Conservation (phyloP, 371 early-diverging fungal genomes). For the Mucor circinelloides region DNA sequence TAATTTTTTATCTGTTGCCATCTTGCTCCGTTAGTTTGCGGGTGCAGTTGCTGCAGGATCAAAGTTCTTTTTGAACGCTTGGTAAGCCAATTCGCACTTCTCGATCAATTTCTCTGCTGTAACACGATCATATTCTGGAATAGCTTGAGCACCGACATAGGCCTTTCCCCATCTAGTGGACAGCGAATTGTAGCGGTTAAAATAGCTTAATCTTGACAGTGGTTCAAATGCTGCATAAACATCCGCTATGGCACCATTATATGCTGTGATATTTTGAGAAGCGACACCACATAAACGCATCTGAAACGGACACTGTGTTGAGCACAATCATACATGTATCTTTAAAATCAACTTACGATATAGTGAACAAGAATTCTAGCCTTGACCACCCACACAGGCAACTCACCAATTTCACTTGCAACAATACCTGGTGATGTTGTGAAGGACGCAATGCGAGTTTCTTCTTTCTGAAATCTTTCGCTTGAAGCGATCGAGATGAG, state of each 20-base stretch:
- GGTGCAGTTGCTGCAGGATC: background rate
- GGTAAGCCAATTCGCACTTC: conserved; percentile 40
- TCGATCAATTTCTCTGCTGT: conserved; percentile 34
- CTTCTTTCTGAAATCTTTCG: conserved; percentile 38
- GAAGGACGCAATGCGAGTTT: conserved; percentile 41
- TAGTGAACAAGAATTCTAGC: conserved; percentile 50
- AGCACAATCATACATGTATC: conserved; percentile 4
- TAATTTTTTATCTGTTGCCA: background rate
- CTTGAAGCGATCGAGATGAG: conserved; percentile 59
- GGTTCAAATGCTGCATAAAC: conserved; percentile 55
- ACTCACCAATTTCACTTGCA: conserved; percentile 61
- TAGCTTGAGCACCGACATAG: conserved; percentile 37
- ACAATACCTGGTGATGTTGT: conserved; percentile 78
- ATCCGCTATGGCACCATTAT: conserved; percentile 57
- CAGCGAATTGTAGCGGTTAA: conserved; percentile 48
- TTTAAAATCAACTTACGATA: conserved; percentile 32
- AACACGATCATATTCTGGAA: conserved; percentile 29
- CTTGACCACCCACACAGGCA: conserved; percentile 48
- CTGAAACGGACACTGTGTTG: conserved; percentile 10
- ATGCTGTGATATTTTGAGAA: conserved; percentile 63
- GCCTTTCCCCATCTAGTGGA: conserved; percentile 43
- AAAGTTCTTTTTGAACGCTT: conserved; percentile 29
- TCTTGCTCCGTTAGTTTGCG: background rate
- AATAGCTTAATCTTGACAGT: conserved; percentile 39
- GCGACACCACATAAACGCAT: conserved; percentile 51